Percentiles rank a stretch among this genome's conserved stretches.
Evolutionary conservation across 176 grass and related monocot genomes (phyloP).

Genomic region (Dactylis glomerata): DNA sequence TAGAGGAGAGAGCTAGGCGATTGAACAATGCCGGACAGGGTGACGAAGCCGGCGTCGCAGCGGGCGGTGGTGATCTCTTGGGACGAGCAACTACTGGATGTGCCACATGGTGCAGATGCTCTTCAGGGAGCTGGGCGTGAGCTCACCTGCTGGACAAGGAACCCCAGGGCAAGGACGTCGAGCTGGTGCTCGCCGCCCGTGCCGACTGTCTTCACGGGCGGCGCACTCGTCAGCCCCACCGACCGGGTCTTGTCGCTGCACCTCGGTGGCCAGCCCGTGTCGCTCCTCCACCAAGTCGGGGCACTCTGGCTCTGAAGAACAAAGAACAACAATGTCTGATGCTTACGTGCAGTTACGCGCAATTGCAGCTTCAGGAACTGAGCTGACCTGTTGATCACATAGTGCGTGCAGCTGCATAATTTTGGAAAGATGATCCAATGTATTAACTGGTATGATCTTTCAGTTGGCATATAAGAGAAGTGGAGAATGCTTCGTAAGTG

Average conservation of each 20-base stretch:
- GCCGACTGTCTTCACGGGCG: conserved; percentile 57
- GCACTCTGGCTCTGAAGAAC: conserved; percentile 47
- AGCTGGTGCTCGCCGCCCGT: conserved; percentile 32
- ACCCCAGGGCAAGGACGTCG: conserved; percentile 38
- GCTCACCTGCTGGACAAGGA: conserved; percentile 52
- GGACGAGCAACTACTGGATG: conserved; percentile 30
- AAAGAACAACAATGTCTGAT: background rate
- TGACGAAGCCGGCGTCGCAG: conserved; percentile 41
- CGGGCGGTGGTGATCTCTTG: conserved; percentile 60
- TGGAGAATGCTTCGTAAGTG: background rate
- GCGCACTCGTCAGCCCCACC: conserved; percentile 48
- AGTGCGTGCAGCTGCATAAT: background rate
- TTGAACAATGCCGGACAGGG: conserved; percentile 30
- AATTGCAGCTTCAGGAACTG: background rate
- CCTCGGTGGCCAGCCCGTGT: conserved; percentile 51
- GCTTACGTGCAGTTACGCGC: background rate
- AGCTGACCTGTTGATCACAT: background rate
- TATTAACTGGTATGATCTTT: background rate
- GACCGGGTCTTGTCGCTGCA: conserved; percentile 54
- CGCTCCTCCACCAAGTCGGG: conserved; percentile 47
- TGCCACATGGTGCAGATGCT: conserved; percentile 45
- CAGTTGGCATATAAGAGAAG: background rate
- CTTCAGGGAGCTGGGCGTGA: conserved; percentile 47
- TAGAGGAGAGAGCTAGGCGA: background rate
- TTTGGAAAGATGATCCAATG: background rate